A percentile compares a stretch with the other conserved stretches of the same genome.
phyloP scores from a whole-genome alignment of 139 green algal species.

The Chlorella sorokiniana region DNA sequence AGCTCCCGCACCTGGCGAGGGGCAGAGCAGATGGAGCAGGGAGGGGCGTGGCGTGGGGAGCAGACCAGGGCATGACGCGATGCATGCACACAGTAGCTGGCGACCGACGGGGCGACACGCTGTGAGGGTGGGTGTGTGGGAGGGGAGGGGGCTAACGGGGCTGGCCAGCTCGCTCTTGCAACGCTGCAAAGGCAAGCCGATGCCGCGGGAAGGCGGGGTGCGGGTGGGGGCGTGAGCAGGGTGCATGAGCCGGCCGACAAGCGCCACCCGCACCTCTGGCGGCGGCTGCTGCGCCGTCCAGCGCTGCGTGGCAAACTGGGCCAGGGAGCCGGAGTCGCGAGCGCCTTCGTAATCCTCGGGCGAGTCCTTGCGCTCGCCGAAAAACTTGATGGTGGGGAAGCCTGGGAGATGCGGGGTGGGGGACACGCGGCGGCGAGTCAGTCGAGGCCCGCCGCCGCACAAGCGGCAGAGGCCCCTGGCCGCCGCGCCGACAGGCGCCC shows the following conservation, averaged over 20 bases:
- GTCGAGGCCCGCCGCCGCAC: background rate
- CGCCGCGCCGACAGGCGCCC: no score
- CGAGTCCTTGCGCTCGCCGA: constrained; percentile 77
- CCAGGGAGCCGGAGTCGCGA: constrained; percentile 65
- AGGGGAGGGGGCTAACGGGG: no score
- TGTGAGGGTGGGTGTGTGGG: no score
- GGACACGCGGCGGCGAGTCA: background rate
- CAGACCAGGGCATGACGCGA: background rate
- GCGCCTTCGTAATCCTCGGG: constrained; percentile 82
- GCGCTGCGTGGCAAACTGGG: constrained; percentile 47
- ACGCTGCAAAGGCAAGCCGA: no score
- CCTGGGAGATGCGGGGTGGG: constrained; percentile 45
- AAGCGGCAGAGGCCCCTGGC: no score
- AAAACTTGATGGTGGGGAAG: constrained; percentile 94
- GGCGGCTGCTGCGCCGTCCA: constrained; percentile 60
- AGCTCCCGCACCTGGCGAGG: constrained; percentile 67
- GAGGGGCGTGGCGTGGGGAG: background rate
- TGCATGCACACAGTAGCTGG: background rate
- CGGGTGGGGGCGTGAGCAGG: no score
- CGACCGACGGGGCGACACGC: no score
- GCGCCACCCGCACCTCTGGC: constrained; percentile 55
- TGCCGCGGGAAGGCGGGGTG: no score
- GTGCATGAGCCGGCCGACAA: no score
- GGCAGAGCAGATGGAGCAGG: background rate
- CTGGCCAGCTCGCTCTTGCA: no score